These are phyloP conservation scores for Paspalum notatum DNA, from an alignment of 176 grass and related monocot species.

Conservation along the genomic window DNA sequence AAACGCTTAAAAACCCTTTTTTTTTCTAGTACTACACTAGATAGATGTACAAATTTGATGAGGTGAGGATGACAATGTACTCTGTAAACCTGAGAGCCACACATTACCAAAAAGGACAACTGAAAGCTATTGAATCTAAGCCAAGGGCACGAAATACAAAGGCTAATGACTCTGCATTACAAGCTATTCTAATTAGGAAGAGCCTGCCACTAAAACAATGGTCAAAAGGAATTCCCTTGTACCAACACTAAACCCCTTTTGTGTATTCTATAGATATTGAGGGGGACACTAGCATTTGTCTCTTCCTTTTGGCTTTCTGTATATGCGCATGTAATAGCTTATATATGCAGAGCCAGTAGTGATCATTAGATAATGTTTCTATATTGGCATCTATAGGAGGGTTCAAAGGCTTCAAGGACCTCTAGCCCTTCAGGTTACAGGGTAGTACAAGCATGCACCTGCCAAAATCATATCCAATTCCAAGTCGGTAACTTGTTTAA, in stretches of 20 bases:
- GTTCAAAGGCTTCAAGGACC: slow-evolving; percentile 38
- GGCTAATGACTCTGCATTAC: slow-evolving; percentile 26
- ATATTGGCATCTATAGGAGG: slow-evolving; percentile 44
- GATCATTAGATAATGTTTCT: slow-evolving; percentile 43
- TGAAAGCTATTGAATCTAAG: slow-evolving; percentile 35
- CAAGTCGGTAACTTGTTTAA: slow-evolving; percentile 46
- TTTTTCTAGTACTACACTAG: neutral
- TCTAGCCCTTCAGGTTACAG: slow-evolving; percentile 38
- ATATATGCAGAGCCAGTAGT: slow-evolving; percentile 9
- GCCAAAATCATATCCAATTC: slow-evolving; percentile 35
- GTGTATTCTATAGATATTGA: slow-evolving; percentile 61
- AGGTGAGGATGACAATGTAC: slow-evolving; percentile 31
- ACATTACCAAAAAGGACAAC: slow-evolving; percentile 37
- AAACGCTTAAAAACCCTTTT: neutral
- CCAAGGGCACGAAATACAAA: slow-evolving; percentile 39
- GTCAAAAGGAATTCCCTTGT: slow-evolving; percentile 58
- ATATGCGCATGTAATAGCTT: slow-evolving; percentile 44
- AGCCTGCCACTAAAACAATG: slow-evolving; percentile 47
- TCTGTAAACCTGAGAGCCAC: slow-evolving; percentile 35
- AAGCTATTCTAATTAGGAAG: slow-evolving; percentile 37
- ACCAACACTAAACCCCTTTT: slow-evolving; percentile 25
- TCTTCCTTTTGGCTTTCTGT: slow-evolving; percentile 49
- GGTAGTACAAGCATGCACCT: slow-evolving; percentile 54
- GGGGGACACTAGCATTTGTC: slow-evolving; percentile 54
- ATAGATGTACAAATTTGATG: slow-evolving; percentile 25